Conservation (phyloP, 495 filamentous ascomycete genomes). For the Letharia columbiana region DNA sequence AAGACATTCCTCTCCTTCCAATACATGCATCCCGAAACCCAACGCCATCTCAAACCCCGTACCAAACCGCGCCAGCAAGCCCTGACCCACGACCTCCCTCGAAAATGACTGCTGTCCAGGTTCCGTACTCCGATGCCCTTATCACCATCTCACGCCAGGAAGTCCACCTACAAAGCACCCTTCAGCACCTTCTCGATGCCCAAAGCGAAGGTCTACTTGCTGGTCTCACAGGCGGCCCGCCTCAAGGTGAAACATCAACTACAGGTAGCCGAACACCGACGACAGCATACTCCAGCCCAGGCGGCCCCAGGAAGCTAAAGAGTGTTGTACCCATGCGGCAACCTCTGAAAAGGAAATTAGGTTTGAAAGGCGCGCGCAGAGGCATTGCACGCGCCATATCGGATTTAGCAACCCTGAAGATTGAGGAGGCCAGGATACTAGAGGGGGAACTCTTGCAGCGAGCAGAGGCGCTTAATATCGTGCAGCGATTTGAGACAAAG, state of each 20-base stretch:
- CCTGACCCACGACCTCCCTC: neutral
- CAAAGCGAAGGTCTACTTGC: slow-evolving; percentile 67
- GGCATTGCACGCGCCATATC: slow-evolving; percentile 65
- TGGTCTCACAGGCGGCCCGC: slow-evolving; percentile 35
- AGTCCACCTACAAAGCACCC: slow-evolving; percentile 56
- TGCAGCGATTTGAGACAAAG: slow-evolving; percentile 10
- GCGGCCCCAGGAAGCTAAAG: slow-evolving; percentile 25
- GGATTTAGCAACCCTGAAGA: slow-evolving; percentile 61
- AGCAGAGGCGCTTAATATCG: slow-evolving; percentile 1
- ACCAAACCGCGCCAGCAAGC: slow-evolving; percentile 11
- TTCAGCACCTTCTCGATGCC: slow-evolving; percentile 76
- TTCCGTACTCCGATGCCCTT: slow-evolving; percentile 35
- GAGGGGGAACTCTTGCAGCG: slow-evolving; percentile 37
- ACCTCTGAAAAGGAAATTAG: slow-evolving; percentile 46
- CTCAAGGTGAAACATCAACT: slow-evolving; percentile 35
- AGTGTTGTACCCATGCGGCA: slow-evolving; percentile 54
- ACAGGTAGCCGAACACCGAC: slow-evolving; percentile 45
- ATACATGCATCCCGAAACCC: slow-evolving; percentile 13
- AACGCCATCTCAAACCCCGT: slow-evolving; percentile 4
- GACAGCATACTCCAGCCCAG: slow-evolving; percentile 26
- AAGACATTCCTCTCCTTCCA: slow-evolving; percentile 20
- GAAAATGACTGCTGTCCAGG: slow-evolving; percentile 24
- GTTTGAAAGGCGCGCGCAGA: slow-evolving; percentile 57
- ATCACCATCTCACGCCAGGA: slow-evolving; percentile 39
- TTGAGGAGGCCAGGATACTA: slow-evolving; percentile 59